These are phyloP conservation scores for Monosporozyma solicola DNA, from an alignment of 805 yeast genomes.

Conservation along the genomic window DNA sequence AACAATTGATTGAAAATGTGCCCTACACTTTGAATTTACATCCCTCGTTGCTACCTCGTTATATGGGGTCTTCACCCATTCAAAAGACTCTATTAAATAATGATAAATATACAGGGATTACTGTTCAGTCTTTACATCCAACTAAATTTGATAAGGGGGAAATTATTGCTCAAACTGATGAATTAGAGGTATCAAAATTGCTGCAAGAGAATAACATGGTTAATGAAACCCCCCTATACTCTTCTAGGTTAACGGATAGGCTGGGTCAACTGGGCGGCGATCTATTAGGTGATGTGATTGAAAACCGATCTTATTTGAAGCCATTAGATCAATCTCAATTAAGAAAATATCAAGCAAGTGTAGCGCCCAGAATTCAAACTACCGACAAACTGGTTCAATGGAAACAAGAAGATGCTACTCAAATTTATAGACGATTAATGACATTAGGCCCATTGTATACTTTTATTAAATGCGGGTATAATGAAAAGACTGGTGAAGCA, in stretches of 20 bases:
- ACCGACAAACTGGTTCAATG: not conserved
- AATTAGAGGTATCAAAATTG: conserved; percentile 11
- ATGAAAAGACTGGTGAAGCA: not conserved
- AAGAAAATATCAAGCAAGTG: not conserved
- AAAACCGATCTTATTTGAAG: conserved; percentile 19
- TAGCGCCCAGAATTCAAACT: not conserved
- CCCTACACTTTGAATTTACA: conserved; percentile 76
- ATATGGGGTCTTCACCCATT: conserved; percentile 85
- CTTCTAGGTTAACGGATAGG: conserved; percentile 34
- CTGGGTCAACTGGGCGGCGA: conserved; percentile 58
- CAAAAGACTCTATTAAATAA: conserved; percentile 66
- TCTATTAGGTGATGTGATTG: conserved; percentile 41
- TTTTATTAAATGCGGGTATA: not conserved
- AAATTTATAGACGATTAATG: not conserved
- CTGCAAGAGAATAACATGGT: conserved; percentile 13
- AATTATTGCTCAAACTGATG: conserved; percentile 49
- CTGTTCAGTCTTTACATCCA: conserved; percentile 87
- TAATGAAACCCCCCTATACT: conserved; percentile 13
- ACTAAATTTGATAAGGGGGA: conserved; percentile 74
- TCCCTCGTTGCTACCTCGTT: conserved; percentile 77
- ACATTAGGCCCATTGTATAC: not conserved
- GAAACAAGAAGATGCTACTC: not conserved
- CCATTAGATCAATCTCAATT: conserved; percentile 3
- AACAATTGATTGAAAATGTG: conserved; percentile 38
- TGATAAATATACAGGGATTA: conserved; percentile 64